Evolutionary conservation across 768 basidiomycete genomes (phyloP), one percentile per base, ranked within the genome.

Genomic region (Infundibulicybe gibba): DNA sequence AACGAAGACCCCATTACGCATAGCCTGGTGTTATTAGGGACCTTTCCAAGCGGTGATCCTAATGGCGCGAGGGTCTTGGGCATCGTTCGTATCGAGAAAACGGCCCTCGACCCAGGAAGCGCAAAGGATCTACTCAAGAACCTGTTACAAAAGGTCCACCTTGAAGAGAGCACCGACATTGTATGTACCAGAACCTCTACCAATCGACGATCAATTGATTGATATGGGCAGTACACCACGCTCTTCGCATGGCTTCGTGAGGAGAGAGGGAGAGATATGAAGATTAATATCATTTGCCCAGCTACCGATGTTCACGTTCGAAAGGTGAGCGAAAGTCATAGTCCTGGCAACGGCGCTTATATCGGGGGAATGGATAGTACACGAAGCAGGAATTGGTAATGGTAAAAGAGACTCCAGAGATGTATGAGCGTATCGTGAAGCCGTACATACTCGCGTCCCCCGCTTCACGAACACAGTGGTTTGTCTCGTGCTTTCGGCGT

Each of bases 221-320:
- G 35, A 38, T 38, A 3, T 14, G n/a, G 35, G 35, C n/a, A 93
- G 90, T 94, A 94, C 63, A 73, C 81, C n/a, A 92, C 88, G 83
- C 62, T 82, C 32, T 78, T 85, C 45, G 90, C 74, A 1, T 90
- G 85, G 82, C 59, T 87, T 20, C 60, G 64, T 32, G 57, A 64
- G 25, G 51, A 61, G 6, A 60, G 70, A 40, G 66, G 70, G 45
- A 51, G 68, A 2, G 93, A 95, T 54, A 70, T 91, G 48, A 89
- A 89, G 65, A 76, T 97, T 53, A 87, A 81, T 50, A 68, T 92
- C 19, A 84, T 94, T 42, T 85, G 75, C 52, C 94, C 94, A 11
- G 90, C 90, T 1, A 97, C 91, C 0, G 87, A 91, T 5, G 79
- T 83, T 3, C 93, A 97, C 58, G 83, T 97, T 48, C 76, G 75